Base-by-base conservation (phyloP, 345 rosid genomes). In the Diplotaxis tenuifolia region DNA sequence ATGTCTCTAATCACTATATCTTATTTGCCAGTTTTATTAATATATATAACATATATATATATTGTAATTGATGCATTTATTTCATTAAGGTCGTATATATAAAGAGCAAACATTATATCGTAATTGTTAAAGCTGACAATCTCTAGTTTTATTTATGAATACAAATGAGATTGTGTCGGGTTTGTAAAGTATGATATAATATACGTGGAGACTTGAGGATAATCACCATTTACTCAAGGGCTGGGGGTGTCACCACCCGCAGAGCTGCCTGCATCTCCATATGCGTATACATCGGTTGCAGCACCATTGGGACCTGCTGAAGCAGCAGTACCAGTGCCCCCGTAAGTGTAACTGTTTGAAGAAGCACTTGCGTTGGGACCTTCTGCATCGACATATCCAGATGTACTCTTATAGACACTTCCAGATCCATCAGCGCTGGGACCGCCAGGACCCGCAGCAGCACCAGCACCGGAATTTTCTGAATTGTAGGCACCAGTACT, bases 91-190 rank as follows among this genome's bases (percentile, higher is more conserved):
- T n/a, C n/a, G n/a, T 47, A 5, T 10, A 47, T 20, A n/a, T 15
- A 16, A 1, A 47, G 20, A 47, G 53, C n/a, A 11, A 10, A 38
- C n/a, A 38, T 38, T 10, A 11, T 11, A 38, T 38, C 14, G 11
- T 38, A 11, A 38, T 38, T 38, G 11, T 10, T 47, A 47, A 52
- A 28, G 18, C 12, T 15, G 25, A 10, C 72, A 56, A 56, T 38
- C 54, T 55, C 72, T 5, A 1, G 64, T 68, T 68, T 68, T 68
- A 68, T 68, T 38, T 55, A 68, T 56, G 54, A 56, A 38, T 2
- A 38, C 72, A 68, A 56, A 16, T 15, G 64, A 68, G 64, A 38
- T 9, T 55, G 53, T 36, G 47, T 45, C 15, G 55, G 4, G 27
- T 56, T 56, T 56, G 40, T 25, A 68, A 19, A 23, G 7, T 40